Evolutionary conservation across 1,139 yeast genomes (phyloP).

Genomic region (Pichia sp.): DNA sequence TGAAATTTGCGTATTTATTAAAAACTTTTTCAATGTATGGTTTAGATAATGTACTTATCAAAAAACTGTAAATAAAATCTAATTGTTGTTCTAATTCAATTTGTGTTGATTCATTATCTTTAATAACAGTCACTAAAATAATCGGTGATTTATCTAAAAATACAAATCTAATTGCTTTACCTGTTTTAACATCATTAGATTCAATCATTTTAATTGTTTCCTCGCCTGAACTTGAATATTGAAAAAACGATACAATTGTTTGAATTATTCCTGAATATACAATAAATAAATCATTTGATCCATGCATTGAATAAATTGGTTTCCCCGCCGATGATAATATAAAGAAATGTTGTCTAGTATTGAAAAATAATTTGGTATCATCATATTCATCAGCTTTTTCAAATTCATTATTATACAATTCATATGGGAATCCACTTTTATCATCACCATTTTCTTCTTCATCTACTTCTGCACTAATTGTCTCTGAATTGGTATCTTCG

Average conservation of each 20-base stretch:
- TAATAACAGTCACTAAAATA: conserved; percentile 67
- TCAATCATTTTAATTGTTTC: conserved; percentile 35
- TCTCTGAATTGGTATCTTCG: background rate
- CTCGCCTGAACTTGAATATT: conserved; percentile 32
- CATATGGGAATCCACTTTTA: conserved; percentile 11
- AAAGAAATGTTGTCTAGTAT: conserved; percentile 60
- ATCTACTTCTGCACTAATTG: too few relatives aligned
- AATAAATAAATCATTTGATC: conserved; percentile 61
- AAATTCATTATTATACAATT: conserved; percentile 14
- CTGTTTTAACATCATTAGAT: conserved; percentile 27
- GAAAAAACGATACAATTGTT: conserved; percentile 58
- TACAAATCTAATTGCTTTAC: conserved; percentile 43
- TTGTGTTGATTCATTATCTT: conserved; percentile 35
- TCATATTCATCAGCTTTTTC: conserved; percentile 25
- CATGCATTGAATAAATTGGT: conserved; percentile 80
- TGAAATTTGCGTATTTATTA: conserved; percentile 70
- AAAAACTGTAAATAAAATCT: conserved; percentile 66
- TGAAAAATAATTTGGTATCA: conserved; percentile 34
- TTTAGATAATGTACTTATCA: conserved; percentile 73
- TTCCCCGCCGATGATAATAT: conserved; percentile 90
- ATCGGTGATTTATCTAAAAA: conserved; percentile 64
- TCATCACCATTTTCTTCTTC: too few relatives aligned
- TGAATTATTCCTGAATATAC: conserved; percentile 74
- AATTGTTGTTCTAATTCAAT: conserved; percentile 58
- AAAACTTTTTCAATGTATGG: conserved; percentile 67